These are phyloP conservation scores for Trametes elegans DNA, from an alignment of 768 basidiomycete species.

Conservation along the genomic window DNA sequence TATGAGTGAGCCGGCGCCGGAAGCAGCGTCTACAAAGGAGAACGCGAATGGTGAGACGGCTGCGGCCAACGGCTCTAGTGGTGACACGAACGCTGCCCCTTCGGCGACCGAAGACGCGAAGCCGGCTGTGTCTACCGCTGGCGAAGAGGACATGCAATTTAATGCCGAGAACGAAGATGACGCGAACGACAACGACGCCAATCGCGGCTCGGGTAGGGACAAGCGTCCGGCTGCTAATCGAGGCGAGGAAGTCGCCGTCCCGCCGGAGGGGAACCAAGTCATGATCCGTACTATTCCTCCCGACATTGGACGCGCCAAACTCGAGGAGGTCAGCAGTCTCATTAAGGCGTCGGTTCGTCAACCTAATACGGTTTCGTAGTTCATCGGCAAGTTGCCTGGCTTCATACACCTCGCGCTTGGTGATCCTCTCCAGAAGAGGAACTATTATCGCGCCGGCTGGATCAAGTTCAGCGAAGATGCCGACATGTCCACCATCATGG, in stretches of 20 bases:
- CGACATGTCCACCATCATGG: constrained; percentile 73
- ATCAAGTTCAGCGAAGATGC: constrained; percentile 81
- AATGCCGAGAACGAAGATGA: constrained; percentile 74
- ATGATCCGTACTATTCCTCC: constrained; percentile 96
- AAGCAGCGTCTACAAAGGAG: constrained; percentile 53
- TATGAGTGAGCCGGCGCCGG: constrained; percentile 57
- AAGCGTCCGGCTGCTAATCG: constrained; percentile 60
- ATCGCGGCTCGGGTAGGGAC: constrained; percentile 23
- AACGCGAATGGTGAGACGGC: constrained; percentile 38
- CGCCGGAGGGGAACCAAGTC: constrained; percentile 82
- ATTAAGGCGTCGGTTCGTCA: too few species aligned
- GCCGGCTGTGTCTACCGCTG: constrained; percentile 27
- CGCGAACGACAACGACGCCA: constrained; percentile 54
- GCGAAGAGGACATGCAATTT: constrained; percentile 77
- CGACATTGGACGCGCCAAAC: constrained; percentile 82
- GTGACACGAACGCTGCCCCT: constrained; percentile 31
- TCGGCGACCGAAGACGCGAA: constrained; percentile 62
- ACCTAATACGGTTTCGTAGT: background rate
- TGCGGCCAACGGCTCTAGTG: constrained; percentile 38
- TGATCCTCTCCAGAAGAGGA: constrained; percentile 89
- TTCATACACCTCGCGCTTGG: constrained; percentile 88
- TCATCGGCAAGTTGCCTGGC: constrained; percentile 59
- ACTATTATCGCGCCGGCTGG: constrained; percentile 95
- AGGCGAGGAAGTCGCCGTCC: constrained; percentile 60
- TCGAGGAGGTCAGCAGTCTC: constrained; percentile 70